Percentiles rank a stretch among this genome's conserved stretches.
phyloP scores from a whole-genome alignment of 768 basidiomycete species.

The Calocera viscosa region DNA sequence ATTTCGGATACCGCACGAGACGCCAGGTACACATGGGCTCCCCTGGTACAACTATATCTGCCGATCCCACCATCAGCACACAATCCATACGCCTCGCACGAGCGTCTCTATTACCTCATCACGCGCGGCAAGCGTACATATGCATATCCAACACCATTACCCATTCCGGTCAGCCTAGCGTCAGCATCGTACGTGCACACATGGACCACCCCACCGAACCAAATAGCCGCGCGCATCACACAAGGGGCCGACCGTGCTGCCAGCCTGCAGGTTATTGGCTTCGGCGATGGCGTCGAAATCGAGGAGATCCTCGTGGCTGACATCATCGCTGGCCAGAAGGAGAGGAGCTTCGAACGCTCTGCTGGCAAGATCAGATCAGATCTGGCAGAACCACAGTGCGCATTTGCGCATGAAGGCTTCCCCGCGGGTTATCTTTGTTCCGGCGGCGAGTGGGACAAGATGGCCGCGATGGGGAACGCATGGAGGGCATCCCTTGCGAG shows the following conservation, averaged over 20 bases:
- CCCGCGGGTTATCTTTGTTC: conserved; percentile 44
- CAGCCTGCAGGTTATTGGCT: conserved; percentile 50
- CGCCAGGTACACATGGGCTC: background rate
- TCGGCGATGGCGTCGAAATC: conserved; percentile 60
- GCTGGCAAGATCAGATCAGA: conserved; percentile 36
- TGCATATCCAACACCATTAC: conserved; percentile 54
- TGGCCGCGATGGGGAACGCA: background rate
- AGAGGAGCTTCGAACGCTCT: background rate
- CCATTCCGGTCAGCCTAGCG: conserved; percentile 36
- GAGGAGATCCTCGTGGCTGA: conserved; percentile 51
- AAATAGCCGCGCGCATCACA: conserved; percentile 23
- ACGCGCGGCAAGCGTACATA: conserved; percentile 60
- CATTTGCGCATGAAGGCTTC: conserved; percentile 54
- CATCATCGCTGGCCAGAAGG: conserved; percentile 23
- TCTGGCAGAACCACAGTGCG: conserved; percentile 38
- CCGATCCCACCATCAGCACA: conserved; percentile 5
- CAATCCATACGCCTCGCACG: conserved; percentile 21
- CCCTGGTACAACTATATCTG: background rate
- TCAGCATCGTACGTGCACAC: conserved; percentile 16
- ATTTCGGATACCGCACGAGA: background rate
- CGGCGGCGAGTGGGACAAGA: conserved; percentile 40
- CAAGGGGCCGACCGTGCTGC: background rate
- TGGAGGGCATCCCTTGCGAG: background rate
- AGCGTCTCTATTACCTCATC: conserved; percentile 37
- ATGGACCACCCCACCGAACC: conserved; percentile 28